A percentile compares a stretch with the other conserved stretches of the same genome.
Conservation (phyloP, 495 filamentous ascomycete genomes). For the Xylaria bambusicola region DNA sequence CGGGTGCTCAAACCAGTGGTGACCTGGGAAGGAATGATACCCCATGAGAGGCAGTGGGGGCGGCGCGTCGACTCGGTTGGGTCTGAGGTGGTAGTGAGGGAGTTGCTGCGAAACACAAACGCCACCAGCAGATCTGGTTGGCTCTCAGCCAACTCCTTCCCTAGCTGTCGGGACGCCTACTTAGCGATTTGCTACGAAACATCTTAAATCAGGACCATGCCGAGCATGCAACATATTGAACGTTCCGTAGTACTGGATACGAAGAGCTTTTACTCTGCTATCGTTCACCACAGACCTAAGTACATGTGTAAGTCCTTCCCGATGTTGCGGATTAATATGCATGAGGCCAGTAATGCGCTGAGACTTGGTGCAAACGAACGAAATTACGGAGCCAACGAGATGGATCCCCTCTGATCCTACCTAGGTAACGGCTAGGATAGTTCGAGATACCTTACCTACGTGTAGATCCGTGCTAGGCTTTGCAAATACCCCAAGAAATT, state of each 20-base stretch:
- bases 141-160: neutral
- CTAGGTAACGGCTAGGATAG: neutral
- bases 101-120: too few species aligned
- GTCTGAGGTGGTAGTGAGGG: neutral
- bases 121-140: too few species aligned
- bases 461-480: too few species aligned
- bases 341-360: too few species aligned
- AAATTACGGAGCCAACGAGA: neutral
- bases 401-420: neutral
- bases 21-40: conserved; percentile 8
- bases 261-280: too few species aligned
- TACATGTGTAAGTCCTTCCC: too few species aligned
- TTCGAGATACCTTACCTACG: too few species aligned
- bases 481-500: too few species aligned
- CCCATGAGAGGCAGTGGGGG: conserved; percentile 4
- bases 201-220: too few species aligned
- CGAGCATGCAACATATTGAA: neutral
- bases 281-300: too few species aligned
- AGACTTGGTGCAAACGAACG: neutral
- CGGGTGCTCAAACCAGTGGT: conserved; percentile 5
- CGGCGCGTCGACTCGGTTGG: neutral
- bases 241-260: neutral
- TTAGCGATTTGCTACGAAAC: neutral
- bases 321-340: too few species aligned
- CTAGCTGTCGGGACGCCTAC: neutral